Base-by-base conservation (phyloP, 768 basidiomycete species). In the Boletus rubescentipes region DNA sequence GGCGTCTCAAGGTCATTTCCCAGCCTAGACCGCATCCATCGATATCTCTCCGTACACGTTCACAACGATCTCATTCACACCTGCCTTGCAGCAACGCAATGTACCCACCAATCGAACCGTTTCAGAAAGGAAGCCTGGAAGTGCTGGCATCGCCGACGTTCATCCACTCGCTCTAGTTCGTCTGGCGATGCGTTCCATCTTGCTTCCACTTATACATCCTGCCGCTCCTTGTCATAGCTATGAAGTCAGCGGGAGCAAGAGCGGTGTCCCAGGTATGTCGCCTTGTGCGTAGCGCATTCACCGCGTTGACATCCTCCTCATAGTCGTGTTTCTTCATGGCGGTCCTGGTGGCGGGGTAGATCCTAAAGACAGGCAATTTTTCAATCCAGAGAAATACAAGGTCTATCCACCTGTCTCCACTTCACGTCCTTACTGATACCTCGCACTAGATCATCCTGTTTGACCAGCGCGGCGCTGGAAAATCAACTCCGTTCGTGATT, bases 381-480 rank as follows among this genome's bases (percentile, higher is more conserved):
- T 95, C 72, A 84, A 94, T 64, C 91, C 92, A 4, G 68, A 77
- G 32, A 89, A 91, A 65, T 96, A 94, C 77, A 91, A 89, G 75
- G 90, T 85, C 41, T 38, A 61, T 59, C 29, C 36, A 11, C 18
- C 40, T 20, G 26, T 42, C 12, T 39, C 50, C 9, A 34, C 26
- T 31, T 37, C 5, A 6, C 21, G 18, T 38, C 37, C 46, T 55
- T 15, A 4, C 57, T 53, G 21, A 57, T 23, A 38, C 23, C 9
- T 40, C 36, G 49, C 14, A 30, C 37, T 51, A 91, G 88, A 91
- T 95, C 63, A 72, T 96, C 56, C 79, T 96, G 21, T 84, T 93
- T 60, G 94, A 97, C 71, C 95, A 98, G 70, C 79, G 95, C 55
- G 95, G 95, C 15, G 69, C 89, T 15, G 95, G 95, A 18, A 87